These are phyloP conservation scores for Trichosanthes truncata DNA, from an alignment of 306 rosid genomes.

Conservation along the genomic window DNA sequence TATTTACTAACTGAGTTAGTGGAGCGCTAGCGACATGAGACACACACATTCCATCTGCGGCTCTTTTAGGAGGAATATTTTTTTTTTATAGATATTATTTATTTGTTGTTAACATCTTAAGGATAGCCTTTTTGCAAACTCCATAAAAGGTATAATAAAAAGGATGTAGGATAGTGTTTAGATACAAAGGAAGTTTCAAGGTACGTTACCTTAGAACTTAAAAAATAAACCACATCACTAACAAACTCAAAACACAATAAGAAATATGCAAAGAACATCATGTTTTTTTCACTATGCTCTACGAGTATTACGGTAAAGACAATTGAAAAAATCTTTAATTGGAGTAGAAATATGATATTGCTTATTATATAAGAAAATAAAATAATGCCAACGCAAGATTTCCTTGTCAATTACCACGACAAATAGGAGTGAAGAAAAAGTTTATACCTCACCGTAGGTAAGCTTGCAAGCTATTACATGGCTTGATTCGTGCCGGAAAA, in stretches of 20 bases:
- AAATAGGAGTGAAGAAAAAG: slow-evolving; percentile 7
- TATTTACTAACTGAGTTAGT: no score
- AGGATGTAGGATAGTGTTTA: neutral
- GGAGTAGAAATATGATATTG: neutral
- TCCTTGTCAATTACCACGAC: neutral
- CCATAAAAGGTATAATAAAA: no score
- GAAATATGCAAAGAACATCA: neutral
- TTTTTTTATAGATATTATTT: neutral
- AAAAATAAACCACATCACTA: neutral
- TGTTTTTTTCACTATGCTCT: neutral
- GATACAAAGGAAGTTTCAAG: neutral
- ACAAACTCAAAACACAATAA: neutral
- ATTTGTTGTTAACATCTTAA: no score
- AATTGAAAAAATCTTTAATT: neutral
- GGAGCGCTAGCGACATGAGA: no score
- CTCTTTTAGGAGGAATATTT: no score
- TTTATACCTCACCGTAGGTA: slow-evolving; percentile 73
- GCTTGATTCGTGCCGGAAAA: slow-evolving; percentile 87
- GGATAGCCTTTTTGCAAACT: no score
- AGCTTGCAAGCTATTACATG: slow-evolving; percentile 91
- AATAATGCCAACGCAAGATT: neutral
- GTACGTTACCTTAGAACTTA: neutral
- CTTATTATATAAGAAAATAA: neutral
- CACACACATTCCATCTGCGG: no score
- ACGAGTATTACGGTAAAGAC: neutral